These are phyloP conservation scores for Arthroderma uncinatum DNA, from an alignment of 2,329 filamentous ascomycete species.

Conservation along the genomic window DNA sequence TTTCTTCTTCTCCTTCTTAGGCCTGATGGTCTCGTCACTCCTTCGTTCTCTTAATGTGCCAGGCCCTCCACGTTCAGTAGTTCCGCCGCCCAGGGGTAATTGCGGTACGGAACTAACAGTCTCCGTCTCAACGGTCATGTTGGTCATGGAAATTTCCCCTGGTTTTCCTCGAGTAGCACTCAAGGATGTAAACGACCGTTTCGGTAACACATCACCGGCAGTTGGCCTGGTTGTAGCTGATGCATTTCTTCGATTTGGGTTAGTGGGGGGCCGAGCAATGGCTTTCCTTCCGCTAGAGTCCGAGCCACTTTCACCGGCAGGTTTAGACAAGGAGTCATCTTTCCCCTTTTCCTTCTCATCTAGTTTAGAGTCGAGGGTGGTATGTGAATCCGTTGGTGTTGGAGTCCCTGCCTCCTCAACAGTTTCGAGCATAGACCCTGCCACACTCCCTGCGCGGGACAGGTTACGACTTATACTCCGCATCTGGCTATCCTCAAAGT, in stretches of 20 bases:
- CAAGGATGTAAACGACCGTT: conserved; percentile 59
- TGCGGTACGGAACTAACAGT: conserved; percentile 87
- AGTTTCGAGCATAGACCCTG: conserved; percentile 63
- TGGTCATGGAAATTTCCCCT: conserved; percentile 63
- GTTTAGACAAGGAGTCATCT: conserved; percentile 26
- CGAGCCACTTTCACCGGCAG: conserved; percentile 48
- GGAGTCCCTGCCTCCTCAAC: conserved; percentile 81
- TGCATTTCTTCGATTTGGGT: conserved; percentile 24
- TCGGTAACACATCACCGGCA: conserved; percentile 42
- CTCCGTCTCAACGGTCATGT: conserved; percentile 97
- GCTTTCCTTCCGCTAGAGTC: conserved; percentile 38
- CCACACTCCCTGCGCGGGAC: conserved; percentile 48
- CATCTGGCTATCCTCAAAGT: conserved; percentile 14
- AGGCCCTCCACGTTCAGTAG: conserved; percentile 50
- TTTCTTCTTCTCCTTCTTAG: conserved; percentile 86
- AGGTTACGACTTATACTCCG: conserved; percentile 42
- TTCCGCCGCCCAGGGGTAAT: conserved; percentile 55
- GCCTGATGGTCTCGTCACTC: conserved; percentile 90
- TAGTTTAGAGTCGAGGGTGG: conserved; percentile 25
- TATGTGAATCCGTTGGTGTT: conserved; percentile 39
- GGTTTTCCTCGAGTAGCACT: conserved; percentile 54
- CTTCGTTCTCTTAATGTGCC: conserved; percentile 69
- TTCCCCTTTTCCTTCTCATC: conserved; percentile 14
- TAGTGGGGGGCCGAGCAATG: conserved; percentile 18
- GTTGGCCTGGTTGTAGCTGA: conserved; percentile 35